Conservation (phyloP, 768 basidiomycete species). For the Phaeotremella skinneri region DNA sequence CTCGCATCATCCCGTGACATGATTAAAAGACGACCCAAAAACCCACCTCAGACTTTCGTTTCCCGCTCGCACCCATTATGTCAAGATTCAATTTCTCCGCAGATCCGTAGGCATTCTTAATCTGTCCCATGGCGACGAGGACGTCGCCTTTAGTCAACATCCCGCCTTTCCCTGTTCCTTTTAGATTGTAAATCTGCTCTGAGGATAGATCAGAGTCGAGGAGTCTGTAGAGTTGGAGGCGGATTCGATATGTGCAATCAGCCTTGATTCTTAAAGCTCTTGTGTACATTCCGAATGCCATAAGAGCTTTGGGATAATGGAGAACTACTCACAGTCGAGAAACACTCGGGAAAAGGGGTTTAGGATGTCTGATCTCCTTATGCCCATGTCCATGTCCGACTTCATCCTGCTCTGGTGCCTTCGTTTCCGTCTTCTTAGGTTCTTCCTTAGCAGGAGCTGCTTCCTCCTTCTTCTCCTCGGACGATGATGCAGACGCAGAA, state of each 20-base stretch:
- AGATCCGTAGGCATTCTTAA: slow-evolving; percentile 52
- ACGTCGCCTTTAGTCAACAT: slow-evolving; percentile 98
- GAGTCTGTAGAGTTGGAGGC: slow-evolving; percentile 25
- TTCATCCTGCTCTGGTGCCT: slow-evolving; percentile 1
- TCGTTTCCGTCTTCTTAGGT: slow-evolving; percentile 22
- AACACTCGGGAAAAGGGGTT: slow-evolving; percentile 85
- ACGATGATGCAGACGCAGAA: slow-evolving; percentile 9
- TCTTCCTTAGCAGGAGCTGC: slow-evolving; percentile 15
- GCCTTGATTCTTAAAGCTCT: too few species aligned
- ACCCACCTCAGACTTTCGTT: slow-evolving; percentile 38
- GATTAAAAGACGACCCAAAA: not conserved
- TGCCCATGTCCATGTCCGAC: slow-evolving; percentile 36
- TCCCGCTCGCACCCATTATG: slow-evolving; percentile 41
- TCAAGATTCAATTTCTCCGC: slow-evolving; percentile 46
- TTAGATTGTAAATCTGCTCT: slow-evolving; percentile 60
- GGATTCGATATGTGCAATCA: not conserved
- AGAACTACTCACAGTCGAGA: slow-evolving; percentile 59
- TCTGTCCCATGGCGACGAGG: slow-evolving; percentile 77
- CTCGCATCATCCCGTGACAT: not conserved
- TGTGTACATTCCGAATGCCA: not conserved
- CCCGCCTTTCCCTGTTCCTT: slow-evolving; percentile 83
- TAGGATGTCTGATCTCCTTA: slow-evolving; percentile 57
- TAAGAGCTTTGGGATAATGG: not conserved
- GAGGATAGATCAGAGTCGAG: slow-evolving; percentile 41
- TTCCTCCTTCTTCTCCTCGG: slow-evolving; percentile 5